These are phyloP conservation scores for Volutella citrinella DNA, from an alignment of 2,329 filamentous ascomycete species.

Conservation along the genomic window DNA sequence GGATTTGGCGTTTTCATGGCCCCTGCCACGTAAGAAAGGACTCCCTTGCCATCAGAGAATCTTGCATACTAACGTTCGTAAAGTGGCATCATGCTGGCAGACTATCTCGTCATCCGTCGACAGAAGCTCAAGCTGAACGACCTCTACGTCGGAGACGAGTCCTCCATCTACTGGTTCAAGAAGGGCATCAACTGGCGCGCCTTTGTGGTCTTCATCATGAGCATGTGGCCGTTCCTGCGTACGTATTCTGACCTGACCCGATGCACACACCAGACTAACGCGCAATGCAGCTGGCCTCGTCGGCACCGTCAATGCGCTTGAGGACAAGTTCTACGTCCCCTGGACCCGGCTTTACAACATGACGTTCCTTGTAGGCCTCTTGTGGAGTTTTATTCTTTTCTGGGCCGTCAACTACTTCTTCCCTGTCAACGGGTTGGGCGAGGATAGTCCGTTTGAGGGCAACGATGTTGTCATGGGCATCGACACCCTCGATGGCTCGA, in stretches of 20 bases:
- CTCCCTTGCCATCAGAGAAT: too few relatives aligned
- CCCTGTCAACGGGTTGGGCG: constrained; percentile 9
- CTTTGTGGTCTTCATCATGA: constrained; percentile 28
- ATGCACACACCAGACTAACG: neutral
- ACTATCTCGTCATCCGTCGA: constrained; percentile 29
- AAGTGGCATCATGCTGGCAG: constrained; percentile 30
- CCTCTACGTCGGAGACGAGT: constrained; percentile 29
- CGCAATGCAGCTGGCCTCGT: constrained; percentile 7
- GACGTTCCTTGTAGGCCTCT: constrained; percentile 12
- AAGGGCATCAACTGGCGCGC: constrained; percentile 36
- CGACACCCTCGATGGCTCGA: constrained; percentile 1
- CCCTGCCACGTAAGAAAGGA: too few relatives aligned
- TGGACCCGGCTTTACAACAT: constrained; percentile 15
- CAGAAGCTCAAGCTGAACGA: constrained; percentile 36
- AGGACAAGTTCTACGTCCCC: neutral
- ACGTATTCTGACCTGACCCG: constrained; percentile 1
- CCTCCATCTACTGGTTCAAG: constrained; percentile 37
- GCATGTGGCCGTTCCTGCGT: constrained; percentile 26
- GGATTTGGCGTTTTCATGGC: constrained; percentile 24
- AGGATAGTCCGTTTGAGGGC: constrained; percentile 10
- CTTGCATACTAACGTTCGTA: too few relatives aligned
- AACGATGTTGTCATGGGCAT: constrained; percentile 7
- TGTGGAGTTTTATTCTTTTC: constrained; percentile 11
- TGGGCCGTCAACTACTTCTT: constrained; percentile 10
- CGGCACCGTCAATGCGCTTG: constrained; percentile 9